Evolutionary conservation across 148 eudicot species (phyloP).

Genomic region (Nepenthes mirabilis): DNA sequence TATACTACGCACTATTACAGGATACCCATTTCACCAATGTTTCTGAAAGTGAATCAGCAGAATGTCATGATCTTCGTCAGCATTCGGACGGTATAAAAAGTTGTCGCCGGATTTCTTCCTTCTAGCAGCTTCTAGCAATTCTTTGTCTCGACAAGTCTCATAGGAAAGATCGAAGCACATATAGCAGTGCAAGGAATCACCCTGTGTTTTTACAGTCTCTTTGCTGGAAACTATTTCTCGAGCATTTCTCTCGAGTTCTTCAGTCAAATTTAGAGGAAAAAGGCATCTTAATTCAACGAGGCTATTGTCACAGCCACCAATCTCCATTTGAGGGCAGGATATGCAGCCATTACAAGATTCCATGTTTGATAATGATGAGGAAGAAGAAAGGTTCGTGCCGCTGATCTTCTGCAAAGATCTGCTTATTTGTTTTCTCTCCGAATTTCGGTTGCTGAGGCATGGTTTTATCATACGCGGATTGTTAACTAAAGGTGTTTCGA

Average conservation of each 20-base stretch:
- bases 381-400: constrained; percentile 10
- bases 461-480: no score
- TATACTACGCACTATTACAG: constrained; percentile 61
- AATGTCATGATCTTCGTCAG: constrained; percentile 31
- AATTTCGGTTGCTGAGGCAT: constrained; percentile 8
- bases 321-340: constrained; percentile 53
- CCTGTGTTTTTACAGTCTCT: constrained; percentile 23
- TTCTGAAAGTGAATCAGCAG: constrained; percentile 61
- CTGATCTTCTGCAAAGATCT: constrained; percentile 7
- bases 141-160: constrained; percentile 19
- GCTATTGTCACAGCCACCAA: constrained; percentile 67
- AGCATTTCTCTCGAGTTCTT: constrained; percentile 56
- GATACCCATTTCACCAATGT: constrained; percentile 85
- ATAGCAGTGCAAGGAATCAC: constrained; percentile 31
- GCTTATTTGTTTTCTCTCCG: constrained; percentile 11
- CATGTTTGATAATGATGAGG: constrained; percentile 18
- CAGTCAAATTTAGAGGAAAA: constrained; percentile 51
- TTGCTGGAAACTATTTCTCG: constrained; percentile 31
- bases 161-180: constrained; percentile 22
- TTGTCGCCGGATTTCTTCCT: constrained; percentile 44
- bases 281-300: constrained; percentile 53
- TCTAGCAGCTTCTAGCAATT: constrained; percentile 31
- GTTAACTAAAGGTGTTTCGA: neutral
- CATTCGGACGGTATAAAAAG: constrained; percentile 43
- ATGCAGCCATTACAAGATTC: constrained; percentile 34